Conservation (phyloP, 2,329 filamentous ascomycete genomes). For the Penicillium sp. region DNA sequence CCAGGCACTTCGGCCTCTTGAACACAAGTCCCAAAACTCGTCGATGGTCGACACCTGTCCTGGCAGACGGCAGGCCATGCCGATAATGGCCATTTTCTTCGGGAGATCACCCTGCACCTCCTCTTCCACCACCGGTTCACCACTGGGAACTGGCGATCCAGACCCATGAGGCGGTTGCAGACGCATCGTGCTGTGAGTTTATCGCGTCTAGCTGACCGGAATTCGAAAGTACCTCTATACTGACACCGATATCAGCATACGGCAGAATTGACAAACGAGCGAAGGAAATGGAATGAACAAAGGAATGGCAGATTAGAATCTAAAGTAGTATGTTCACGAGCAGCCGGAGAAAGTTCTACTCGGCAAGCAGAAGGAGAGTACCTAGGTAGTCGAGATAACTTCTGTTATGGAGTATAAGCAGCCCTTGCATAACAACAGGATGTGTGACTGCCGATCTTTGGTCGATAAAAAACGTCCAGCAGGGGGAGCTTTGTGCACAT, state of each 20-base stretch:
- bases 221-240: constrained; percentile 3
- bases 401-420: constrained; percentile 6
- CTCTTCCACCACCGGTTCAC: constrained; percentile 3
- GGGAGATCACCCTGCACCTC: constrained; percentile 4
- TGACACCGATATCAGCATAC: constrained; percentile 5
- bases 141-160: constrained; percentile 7
- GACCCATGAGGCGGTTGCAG: constrained; percentile 16
- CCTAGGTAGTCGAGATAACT: constrained; percentile 3
- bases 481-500: neutral
- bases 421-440: constrained; percentile 18
- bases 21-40: constrained; percentile 24
- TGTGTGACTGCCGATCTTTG: constrained; percentile 14
- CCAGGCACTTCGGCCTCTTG: constrained; percentile 21
- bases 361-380: neutral
- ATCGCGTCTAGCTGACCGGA: constrained; percentile 2
- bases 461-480: neutral
- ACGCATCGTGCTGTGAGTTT: constrained; percentile 9
- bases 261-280: constrained; percentile 3
- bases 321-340: constrained; percentile 13
- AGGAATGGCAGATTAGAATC: neutral
- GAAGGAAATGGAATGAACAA: constrained; percentile 8
- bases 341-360: neutral
- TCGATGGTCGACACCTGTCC: constrained; percentile 22
- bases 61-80: constrained; percentile 26
- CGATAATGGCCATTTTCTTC: constrained; percentile 23